These are phyloP conservation scores for Coemansia javaensis DNA, from an alignment of 192 early-diverging fungal genomes.

Conservation along the genomic window DNA sequence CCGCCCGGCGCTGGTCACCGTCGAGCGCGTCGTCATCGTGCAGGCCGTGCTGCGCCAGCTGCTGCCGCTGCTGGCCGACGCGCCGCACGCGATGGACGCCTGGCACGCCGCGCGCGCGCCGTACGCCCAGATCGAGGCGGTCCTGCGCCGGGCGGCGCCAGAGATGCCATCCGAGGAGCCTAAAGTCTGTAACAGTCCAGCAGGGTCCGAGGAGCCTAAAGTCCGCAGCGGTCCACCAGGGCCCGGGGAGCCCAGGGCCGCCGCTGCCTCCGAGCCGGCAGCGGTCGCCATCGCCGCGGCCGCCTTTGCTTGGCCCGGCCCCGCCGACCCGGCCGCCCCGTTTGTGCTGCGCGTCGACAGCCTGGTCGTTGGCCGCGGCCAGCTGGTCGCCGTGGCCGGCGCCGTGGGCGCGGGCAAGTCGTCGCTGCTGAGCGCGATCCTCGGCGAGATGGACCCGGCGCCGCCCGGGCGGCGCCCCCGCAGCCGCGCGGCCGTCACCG, in stretches of 20 bases:
- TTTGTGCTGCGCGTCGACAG: slow-evolving; percentile 56
- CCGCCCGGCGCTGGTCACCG: not conserved
- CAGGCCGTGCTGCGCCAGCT: slow-evolving; percentile 34
- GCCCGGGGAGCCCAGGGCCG: too few relatives aligned
- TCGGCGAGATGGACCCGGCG: slow-evolving; percentile 78
- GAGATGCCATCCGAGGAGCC: too few relatives aligned
- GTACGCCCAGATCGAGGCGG: slow-evolving; percentile 5
- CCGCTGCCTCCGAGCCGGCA: too few relatives aligned
- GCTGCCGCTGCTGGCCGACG: slow-evolving; percentile 30
- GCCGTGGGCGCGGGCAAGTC: slow-evolving; percentile 85
- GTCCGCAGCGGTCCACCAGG: too few relatives aligned
- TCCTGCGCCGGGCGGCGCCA: not conserved
- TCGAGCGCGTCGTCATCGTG: slow-evolving; percentile 28
- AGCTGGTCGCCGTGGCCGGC: slow-evolving; percentile 72
- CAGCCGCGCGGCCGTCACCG: not conserved
- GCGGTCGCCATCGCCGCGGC: slow-evolving; percentile 6
- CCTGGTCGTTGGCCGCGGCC: slow-evolving; percentile 53
- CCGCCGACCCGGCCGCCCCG: not conserved
- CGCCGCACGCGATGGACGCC: slow-evolving; percentile 28
- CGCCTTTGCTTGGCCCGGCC: slow-evolving; percentile 7
- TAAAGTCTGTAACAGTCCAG: too few relatives aligned
- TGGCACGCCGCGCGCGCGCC: slow-evolving; percentile 33
- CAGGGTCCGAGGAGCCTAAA: too few relatives aligned
- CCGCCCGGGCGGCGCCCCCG: too few relatives aligned
- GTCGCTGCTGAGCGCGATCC: slow-evolving; percentile 65